Percentiles rank a stretch among this genome's conserved stretches.
Evolutionary conservation across 495 filamentous ascomycete genomes (phyloP).

Genomic region (Penicillium fimorum): DNA sequence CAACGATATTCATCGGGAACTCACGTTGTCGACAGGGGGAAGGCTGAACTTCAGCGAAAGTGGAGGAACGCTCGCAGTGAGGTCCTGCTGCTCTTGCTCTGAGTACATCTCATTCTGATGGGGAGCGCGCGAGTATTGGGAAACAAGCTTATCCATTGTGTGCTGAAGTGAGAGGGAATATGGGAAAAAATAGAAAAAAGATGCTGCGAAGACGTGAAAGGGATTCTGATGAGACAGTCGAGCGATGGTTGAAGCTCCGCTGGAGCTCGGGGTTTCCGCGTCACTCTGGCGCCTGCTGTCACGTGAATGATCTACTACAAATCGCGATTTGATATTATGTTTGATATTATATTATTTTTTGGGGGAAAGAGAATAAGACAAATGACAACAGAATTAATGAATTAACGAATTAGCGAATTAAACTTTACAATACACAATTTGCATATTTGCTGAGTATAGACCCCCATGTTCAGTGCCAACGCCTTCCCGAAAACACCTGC

Average conservation of each 20-base stretch:
- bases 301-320: constrained; percentile 29
- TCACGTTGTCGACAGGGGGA: constrained; percentile 88
- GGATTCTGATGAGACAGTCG: constrained; percentile 20
- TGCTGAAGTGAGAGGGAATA: constrained; percentile 11
- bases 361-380: neutral
- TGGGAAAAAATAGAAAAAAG: constrained; percentile 8
- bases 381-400: neutral
- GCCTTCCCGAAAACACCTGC: constrained; percentile 5
- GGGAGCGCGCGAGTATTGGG: constrained; percentile 76
- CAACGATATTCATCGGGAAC: constrained; percentile 23
- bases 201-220: constrained; percentile 16
- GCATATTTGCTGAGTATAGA: constrained; percentile 11
- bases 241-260: constrained; percentile 36
- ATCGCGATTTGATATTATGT: neutral
- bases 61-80: constrained; percentile 62
- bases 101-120: constrained; percentile 69
- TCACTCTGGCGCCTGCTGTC: constrained; percentile 46
- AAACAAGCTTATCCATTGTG: constrained; percentile 89
- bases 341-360: neutral
- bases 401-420: constrained; percentile 1
- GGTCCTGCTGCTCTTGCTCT: constrained; percentile 74
- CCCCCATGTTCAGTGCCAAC: constrained; percentile 7
- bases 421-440: constrained; percentile 11
- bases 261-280: constrained; percentile 42
- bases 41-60: constrained; percentile 88